Evolutionary conservation across 345 rosid species (phyloP).

Genomic region (Excoecaria agallocha): DNA sequence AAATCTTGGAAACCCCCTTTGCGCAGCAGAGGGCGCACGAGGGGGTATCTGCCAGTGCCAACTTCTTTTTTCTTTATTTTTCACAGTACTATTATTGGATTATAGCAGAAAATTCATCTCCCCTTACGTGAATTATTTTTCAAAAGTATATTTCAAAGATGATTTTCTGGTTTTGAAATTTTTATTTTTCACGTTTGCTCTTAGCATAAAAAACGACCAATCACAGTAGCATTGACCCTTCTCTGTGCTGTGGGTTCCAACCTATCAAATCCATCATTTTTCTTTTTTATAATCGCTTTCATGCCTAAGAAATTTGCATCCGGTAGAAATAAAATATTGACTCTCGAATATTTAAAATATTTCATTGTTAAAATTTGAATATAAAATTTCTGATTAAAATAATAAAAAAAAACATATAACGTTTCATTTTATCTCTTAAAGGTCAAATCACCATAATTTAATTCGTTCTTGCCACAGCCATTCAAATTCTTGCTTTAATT

Average conservation of each 20-base stretch:
- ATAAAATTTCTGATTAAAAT: too few species aligned
- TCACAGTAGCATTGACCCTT: background rate
- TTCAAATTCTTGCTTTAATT: too few species aligned
- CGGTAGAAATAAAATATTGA: too few species aligned
- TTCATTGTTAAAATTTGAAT: too few species aligned
- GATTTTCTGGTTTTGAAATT: background rate
- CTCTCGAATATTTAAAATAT: too few species aligned
- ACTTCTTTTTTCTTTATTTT: background rate
- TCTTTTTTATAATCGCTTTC: too few species aligned
- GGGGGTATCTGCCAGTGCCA: background rate
- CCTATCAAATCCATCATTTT: background rate
- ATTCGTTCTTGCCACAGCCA: too few species aligned
- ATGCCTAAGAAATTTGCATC: too few species aligned
- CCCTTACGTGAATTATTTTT: background rate
- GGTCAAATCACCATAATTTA: too few species aligned
- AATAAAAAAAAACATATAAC: too few species aligned
- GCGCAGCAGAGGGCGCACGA: slow-evolving; percentile 5
- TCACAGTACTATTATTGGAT: background rate
- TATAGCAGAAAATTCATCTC: background rate
- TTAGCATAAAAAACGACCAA: background rate
- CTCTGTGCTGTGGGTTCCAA: slow-evolving; percentile 2
- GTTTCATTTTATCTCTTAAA: too few species aligned
- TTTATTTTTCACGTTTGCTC: too few species aligned
- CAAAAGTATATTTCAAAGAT: background rate
- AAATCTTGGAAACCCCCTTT: background rate